Evolutionary conservation across 2,329 filamentous ascomycete genomes (phyloP), one percentile per base, ranked within the genome.

Genomic region (Penicillium sp.): DNA sequence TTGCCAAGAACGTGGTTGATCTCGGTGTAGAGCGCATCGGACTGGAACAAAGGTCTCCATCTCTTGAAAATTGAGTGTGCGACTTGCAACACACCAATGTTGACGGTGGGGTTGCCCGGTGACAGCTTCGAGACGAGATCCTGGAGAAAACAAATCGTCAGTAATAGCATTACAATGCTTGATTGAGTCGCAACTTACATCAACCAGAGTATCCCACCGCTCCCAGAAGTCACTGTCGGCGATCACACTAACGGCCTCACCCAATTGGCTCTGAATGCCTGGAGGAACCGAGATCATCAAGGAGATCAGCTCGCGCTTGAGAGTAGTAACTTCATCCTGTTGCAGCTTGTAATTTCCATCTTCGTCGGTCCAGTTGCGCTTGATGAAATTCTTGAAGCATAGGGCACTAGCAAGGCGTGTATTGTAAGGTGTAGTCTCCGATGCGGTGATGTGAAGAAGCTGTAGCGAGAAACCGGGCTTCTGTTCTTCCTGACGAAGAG

Each of bases 381-480:
- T 89, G 70, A 99, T 91, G 75, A 96, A 96, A 80, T 99, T 99
- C 78, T 99, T 99, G 84, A 99, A 99, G 79, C 90, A 94, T 57
- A 99, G 82, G 28, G 94, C 90, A 67, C 89, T 90, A 7, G 93
- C 86, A 40, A 99, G 86, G 60, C 94, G 87, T 58, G 90, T 94
- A 67, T 90, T 93, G 62, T 82, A 77, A 38, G 90, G 87, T 61
- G 88, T 84, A 40, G 83, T 79, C 55, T 87, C 84, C 63, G 88
- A 86, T 61, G 89, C 90, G 67, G 96, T 91, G 70, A 97, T 95
- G 67, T 93, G 91, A 50, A 99, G 88, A 52, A 99, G 86, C 53
- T 83, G 82, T 49, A 97, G 82, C 16, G 93, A 95, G 79, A 96
- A 99, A 69, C 89, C 88, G 9, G 91, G 88, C 73, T 91, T 92